These are phyloP conservation scores for Aureoboletus auriporus DNA, from an alignment of 768 basidiomycete species.

Conservation along the genomic window DNA sequence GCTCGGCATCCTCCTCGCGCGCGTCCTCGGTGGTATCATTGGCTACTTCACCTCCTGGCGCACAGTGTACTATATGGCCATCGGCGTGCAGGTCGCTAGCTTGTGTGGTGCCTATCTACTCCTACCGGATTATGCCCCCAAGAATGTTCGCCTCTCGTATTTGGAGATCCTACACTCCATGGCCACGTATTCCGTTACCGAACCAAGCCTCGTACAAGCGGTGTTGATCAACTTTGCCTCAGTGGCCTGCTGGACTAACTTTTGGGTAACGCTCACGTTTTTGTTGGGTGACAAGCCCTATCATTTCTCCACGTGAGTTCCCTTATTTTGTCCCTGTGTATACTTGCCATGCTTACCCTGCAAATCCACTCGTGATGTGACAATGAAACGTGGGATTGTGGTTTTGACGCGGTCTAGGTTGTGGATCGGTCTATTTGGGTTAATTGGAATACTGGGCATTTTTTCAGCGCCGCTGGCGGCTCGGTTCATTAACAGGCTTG, in stretches of 20 bases:
- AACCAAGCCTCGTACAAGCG: constrained; percentile 40
- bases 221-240: constrained; percentile 24
- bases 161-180: constrained; percentile 33
- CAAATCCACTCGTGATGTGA: background rate
- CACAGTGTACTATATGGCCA: constrained; percentile 39
- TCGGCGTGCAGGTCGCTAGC: constrained; percentile 30
- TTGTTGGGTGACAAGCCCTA: constrained; percentile 41
- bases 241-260: constrained; percentile 29
- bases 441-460: constrained; percentile 42
- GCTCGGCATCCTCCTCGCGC: constrained; percentile 26
- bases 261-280: constrained; percentile 44
- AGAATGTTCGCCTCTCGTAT: constrained; percentile 36
- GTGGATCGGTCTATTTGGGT: constrained; percentile 45
- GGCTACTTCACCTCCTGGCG: constrained; percentile 40
- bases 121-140: constrained; percentile 42
- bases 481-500: constrained; percentile 28
- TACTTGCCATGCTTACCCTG: background rate
- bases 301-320: constrained; percentile 31
- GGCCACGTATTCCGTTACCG: constrained; percentile 35
- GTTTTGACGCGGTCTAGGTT: constrained; percentile 4
- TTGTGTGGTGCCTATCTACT: constrained; percentile 28
- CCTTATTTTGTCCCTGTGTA: background rate
- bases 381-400: background rate
- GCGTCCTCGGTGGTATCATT: constrained; percentile 37
- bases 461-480: constrained; percentile 25